Evolutionary conservation across 2,329 filamentous ascomycete genomes (phyloP).

Genomic region (Paecilomyces variotii): DNA sequence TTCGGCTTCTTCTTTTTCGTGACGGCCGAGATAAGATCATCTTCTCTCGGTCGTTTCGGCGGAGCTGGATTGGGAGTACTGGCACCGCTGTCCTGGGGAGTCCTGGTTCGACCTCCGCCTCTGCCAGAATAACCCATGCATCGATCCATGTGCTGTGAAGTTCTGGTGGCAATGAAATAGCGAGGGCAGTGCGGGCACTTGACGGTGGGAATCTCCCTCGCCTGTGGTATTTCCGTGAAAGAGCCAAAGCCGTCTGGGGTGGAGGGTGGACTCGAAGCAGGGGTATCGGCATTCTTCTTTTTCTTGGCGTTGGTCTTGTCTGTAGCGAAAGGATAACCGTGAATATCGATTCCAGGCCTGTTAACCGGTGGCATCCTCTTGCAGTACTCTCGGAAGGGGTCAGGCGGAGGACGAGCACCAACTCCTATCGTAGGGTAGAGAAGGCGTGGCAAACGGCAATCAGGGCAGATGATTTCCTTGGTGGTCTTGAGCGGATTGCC

Average conservation of each 20-base stretch:
- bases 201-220: slow-evolving; percentile 33
- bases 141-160: slow-evolving; percentile 54
- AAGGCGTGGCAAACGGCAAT: slow-evolving; percentile 53
- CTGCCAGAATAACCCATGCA: slow-evolving; percentile 52
- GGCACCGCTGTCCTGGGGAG: slow-evolving; percentile 37
- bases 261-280: slow-evolving; percentile 26
- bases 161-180: slow-evolving; percentile 52
- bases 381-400: slow-evolving; percentile 50
- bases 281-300: slow-evolving; percentile 30
- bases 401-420: slow-evolving; percentile 40
- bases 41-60: slow-evolving; percentile 27
- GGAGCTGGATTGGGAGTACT: slow-evolving; percentile 25
- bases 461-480: slow-evolving; percentile 52
- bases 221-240: slow-evolving; percentile 21
- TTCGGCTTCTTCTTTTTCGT: slow-evolving; percentile 44
- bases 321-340: slow-evolving; percentile 44
- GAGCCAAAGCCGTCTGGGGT: slow-evolving; percentile 20
- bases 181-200: slow-evolving; percentile 54
- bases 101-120: slow-evolving; percentile 39
- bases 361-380: slow-evolving; percentile 51
- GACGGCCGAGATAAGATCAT: slow-evolving; percentile 37
- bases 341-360: slow-evolving; percentile 53
- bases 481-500: slow-evolving; percentile 52
- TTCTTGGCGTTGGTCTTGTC: slow-evolving; percentile 41
- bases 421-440: slow-evolving; percentile 49